Evolutionary conservation across 2,329 filamentous ascomycete genomes (phyloP).

Genomic region (Clarireedia sp.): DNA sequence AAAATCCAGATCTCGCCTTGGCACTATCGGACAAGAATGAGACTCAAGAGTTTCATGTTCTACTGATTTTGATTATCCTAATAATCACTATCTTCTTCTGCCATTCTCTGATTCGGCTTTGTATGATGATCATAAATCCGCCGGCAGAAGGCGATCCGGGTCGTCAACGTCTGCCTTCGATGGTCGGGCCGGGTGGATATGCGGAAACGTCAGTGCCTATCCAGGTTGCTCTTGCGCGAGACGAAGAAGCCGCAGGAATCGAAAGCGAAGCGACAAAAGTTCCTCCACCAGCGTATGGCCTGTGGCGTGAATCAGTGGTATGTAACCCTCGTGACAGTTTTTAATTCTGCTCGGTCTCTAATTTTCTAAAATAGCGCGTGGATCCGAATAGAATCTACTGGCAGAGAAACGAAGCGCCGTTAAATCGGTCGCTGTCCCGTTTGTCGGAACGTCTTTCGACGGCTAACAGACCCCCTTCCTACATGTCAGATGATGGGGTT

Average conservation of each 20-base stretch:
- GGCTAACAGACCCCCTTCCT: conserved; percentile 61
- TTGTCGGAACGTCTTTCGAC: conserved; percentile 20
- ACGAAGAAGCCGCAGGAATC: conserved; percentile 59
- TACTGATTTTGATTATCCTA: conserved; percentile 72
- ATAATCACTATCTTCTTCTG: conserved; percentile 71
- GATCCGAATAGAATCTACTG: conserved; percentile 77
- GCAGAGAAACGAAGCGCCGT: conserved; percentile 46
- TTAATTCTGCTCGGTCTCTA: neutral
- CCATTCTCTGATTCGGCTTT: conserved; percentile 67
- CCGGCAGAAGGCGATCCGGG: conserved; percentile 29
- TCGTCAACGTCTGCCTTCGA: conserved; percentile 34
- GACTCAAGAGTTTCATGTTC: conserved; percentile 66
- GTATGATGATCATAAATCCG: conserved; percentile 50
- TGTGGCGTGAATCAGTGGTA: conserved; percentile 78
- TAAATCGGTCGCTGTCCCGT: conserved; percentile 14
- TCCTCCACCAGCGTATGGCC: conserved; percentile 75
- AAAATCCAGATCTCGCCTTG: conserved; percentile 50
- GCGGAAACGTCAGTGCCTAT: conserved; percentile 67
- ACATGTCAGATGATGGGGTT: conserved; percentile 67
- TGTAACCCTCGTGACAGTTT: conserved; percentile 31
- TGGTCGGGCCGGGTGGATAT: conserved; percentile 54
- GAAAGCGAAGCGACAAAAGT: conserved; percentile 48
- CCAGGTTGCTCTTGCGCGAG: conserved; percentile 63
- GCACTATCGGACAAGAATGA: conserved; percentile 56
- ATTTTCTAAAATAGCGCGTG: conserved; percentile 46